Percentiles rank a stretch among this genome's conserved stretches.
Conservation (phyloP, 2,329 filamentous ascomycete species). For the Cordyceps cateniannulata region DNA sequence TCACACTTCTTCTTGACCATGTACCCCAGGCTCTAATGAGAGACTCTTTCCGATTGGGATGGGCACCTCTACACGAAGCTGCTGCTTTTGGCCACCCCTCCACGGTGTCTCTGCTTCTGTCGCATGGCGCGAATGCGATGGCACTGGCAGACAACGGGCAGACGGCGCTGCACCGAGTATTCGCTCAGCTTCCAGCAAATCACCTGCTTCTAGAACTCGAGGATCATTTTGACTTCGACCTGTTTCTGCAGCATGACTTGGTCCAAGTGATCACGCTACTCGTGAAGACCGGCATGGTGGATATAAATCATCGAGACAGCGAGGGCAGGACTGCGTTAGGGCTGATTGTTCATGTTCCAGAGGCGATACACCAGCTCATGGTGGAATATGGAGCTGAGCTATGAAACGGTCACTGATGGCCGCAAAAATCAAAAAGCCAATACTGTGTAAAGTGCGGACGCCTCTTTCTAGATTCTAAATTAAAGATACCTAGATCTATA, state of each 20-base stretch:
- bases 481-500: no score
- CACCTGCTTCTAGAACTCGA: no score
- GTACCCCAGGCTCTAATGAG: not conserved
- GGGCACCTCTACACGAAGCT: slow-evolving; percentile 4
- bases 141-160: not conserved
- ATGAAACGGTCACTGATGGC: not conserved
- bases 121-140: not conserved
- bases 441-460: no score
- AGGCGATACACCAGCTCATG: not conserved
- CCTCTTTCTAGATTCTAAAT: no score
- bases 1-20: not conserved
- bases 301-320: slow-evolving; percentile 1
- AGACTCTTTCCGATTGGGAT: not conserved
- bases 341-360: not conserved
- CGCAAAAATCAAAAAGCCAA: no score
- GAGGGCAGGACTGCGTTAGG: not conserved
- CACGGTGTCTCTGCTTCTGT: not conserved
- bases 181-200: not conserved
- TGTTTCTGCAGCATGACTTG: no score
- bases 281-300: no score
- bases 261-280: no score
- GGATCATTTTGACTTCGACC: no score
- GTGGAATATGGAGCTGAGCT: not conserved
- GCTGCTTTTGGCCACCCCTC: not conserved
- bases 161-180: not conserved